phyloP scores from a whole-genome alignment of 768 basidiomycete species.

The Termitomyces sp. region DNA sequence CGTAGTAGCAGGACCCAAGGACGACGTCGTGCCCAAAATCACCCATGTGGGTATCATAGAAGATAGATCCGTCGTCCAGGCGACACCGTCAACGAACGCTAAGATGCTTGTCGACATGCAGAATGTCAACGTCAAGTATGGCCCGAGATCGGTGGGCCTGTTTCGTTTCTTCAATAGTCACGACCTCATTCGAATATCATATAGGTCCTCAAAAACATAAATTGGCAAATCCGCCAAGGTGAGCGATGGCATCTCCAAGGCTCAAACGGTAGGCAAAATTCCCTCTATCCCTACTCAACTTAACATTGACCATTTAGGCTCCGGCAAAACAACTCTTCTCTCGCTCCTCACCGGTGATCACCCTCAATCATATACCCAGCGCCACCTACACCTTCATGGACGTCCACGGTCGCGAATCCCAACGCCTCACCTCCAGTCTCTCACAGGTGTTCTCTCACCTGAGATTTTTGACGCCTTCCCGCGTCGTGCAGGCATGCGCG shows the following conservation, averaged over 20 bases:
- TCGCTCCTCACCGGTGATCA: constrained; percentile 91
- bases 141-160: constrained; percentile 46
- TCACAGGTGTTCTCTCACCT: constrained; percentile 80
- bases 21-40: constrained; percentile 28
- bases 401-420: constrained; percentile 59
- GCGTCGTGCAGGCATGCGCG: constrained; percentile 55
- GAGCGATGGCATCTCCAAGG: constrained; percentile 91
- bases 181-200: not conserved
- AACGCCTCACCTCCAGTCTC: constrained; percentile 58
- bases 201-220: constrained; percentile 71
- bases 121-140: constrained; percentile 69
- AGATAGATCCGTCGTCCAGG: not conserved
- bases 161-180: not conserved
- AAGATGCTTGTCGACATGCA: constrained; percentile 51
- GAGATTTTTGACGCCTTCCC: constrained; percentile 93
- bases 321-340: constrained; percentile 92
- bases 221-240: constrained; percentile 79
- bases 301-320: constrained; percentile 42
- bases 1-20: constrained; percentile 47
- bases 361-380: constrained; percentile 86
- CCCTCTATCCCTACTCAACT: not conserved
- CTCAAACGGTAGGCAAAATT: constrained; percentile 58
- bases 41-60: not conserved
- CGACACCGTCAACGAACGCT: not conserved
- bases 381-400: constrained; percentile 32